These are phyloP conservation scores for Gynochthodes officinalis DNA, from an alignment of 257 asterid species.

Conservation along the genomic window DNA sequence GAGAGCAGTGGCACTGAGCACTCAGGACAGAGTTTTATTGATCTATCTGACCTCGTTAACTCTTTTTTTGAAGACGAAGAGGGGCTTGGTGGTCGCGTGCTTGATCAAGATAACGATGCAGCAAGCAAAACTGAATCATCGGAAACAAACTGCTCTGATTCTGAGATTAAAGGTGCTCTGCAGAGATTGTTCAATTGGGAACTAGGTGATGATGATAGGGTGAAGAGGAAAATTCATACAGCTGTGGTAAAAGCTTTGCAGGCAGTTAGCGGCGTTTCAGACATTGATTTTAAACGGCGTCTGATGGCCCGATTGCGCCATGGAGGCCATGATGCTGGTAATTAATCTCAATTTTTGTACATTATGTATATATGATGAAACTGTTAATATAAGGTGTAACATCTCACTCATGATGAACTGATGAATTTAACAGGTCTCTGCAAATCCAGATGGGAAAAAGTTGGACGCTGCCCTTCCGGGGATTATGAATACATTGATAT, in stretches of 20 bases:
- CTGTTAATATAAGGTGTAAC: too few relatives aligned
- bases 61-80: constrained; percentile 58
- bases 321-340: constrained; percentile 40
- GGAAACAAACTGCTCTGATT: constrained; percentile 14
- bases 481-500: constrained; percentile 68
- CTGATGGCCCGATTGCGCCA: constrained; percentile 34
- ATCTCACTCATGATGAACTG: too few relatives aligned
- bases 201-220: constrained; percentile 1
- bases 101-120: constrained; percentile 11
- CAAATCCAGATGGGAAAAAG: constrained; percentile 80
- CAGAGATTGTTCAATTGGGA: constrained; percentile 17
- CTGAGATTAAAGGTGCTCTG: constrained; percentile 15
- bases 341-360: neutral
- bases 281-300: constrained; percentile 30
- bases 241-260: constrained; percentile 21
- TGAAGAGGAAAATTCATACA: constrained; percentile 10
- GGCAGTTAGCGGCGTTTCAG: constrained; percentile 9
- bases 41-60: constrained; percentile 54
- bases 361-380: too few relatives aligned
- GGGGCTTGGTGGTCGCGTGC: constrained; percentile 4
- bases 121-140: constrained; percentile 1
- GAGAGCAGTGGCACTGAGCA: constrained; percentile 91
- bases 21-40: constrained; percentile 37
- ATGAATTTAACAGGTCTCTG: constrained; percentile 53
- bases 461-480: constrained; percentile 44